Conservation (phyloP, 2,329 filamentous ascomycete genomes). For the Teratosphaeriaceae sp. region DNA sequence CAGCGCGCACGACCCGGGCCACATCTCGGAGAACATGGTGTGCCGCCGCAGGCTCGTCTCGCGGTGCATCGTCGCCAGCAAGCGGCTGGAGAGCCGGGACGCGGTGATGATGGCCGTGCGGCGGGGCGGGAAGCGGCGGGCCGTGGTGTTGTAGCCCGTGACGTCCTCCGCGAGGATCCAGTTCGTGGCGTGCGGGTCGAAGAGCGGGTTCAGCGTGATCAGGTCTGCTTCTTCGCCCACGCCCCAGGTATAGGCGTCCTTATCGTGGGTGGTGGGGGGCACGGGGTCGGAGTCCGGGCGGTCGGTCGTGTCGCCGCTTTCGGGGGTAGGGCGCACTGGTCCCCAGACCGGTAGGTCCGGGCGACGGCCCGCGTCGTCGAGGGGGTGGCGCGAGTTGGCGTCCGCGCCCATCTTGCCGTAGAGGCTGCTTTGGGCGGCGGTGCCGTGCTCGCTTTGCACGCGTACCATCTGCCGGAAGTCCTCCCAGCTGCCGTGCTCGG, state of each 20-base stretch:
- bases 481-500: slow-evolving; percentile 62
- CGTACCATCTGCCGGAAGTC: slow-evolving; percentile 63
- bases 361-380: slow-evolving; percentile 34
- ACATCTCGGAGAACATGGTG: slow-evolving; percentile 77
- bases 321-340: slow-evolving; percentile 33
- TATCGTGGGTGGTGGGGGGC: slow-evolving; percentile 50
- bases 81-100: slow-evolving; percentile 57
- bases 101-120: slow-evolving; percentile 67
- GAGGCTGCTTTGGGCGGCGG: slow-evolving; percentile 38
- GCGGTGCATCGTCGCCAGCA: slow-evolving; percentile 67
- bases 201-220: slow-evolving; percentile 71
- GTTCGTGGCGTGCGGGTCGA: slow-evolving; percentile 62
- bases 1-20: slow-evolving; percentile 61
- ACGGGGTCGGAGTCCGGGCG: slow-evolving; percentile 46
- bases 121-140: slow-evolving; percentile 52
- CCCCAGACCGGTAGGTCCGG: slow-evolving; percentile 46
- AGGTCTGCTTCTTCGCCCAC: slow-evolving; percentile 67
- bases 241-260: slow-evolving; percentile 55
- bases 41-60: slow-evolving; percentile 63
- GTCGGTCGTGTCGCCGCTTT: slow-evolving; percentile 42
- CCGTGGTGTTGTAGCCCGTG: slow-evolving; percentile 55
- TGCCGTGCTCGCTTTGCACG: slow-evolving; percentile 51
- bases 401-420: slow-evolving; percentile 32
- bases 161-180: slow-evolving; percentile 68
- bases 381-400: slow-evolving; percentile 31